Conservation (phyloP, 2,329 filamentous ascomycete genomes). For the Claviceps citrina region DNA sequence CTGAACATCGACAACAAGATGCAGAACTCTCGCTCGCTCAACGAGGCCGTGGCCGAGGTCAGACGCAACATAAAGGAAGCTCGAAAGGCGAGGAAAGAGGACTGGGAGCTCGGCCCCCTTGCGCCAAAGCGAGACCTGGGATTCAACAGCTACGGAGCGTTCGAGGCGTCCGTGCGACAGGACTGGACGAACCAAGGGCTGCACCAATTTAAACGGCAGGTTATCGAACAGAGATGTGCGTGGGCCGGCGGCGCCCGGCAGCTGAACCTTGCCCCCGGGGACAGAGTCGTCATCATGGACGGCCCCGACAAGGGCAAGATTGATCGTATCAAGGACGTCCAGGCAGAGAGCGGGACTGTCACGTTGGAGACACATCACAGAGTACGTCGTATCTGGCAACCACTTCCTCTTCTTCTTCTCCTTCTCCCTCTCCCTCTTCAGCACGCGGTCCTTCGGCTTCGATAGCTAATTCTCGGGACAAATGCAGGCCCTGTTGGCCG, state of each 20-base stretch:
- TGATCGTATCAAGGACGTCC: constrained; percentile 48
- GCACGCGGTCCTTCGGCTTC: too few species aligned
- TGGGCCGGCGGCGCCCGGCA: constrained; percentile 42
- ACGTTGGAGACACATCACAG: constrained; percentile 46
- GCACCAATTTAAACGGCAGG: constrained; percentile 16
- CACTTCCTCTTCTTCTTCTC: background rate
- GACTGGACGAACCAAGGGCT: constrained; percentile 20
- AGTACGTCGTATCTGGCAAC: constrained; percentile 30
- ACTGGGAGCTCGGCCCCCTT: constrained; percentile 64
- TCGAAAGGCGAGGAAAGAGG: constrained; percentile 45
- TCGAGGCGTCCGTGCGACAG: constrained; percentile 21
- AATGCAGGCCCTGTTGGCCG: constrained; percentile 15
- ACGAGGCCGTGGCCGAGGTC: constrained; percentile 18
- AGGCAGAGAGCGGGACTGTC: constrained; percentile 38
- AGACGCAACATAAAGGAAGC: constrained; percentile 23
- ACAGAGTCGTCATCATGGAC: constrained; percentile 68
- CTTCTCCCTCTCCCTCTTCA: too few species aligned
- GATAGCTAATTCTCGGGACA: background rate
- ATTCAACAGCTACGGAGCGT: constrained; percentile 44
- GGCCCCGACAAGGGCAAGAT: constrained; percentile 76
- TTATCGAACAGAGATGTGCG: constrained; percentile 28
- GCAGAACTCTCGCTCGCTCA: constrained; percentile 18
- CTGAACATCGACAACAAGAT: constrained; percentile 16
- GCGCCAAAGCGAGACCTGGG: constrained; percentile 64
- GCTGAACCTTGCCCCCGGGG: constrained; percentile 49